phyloP scores from a whole-genome alignment of 306 rosid species.

The Lotus japonicus region DNA sequence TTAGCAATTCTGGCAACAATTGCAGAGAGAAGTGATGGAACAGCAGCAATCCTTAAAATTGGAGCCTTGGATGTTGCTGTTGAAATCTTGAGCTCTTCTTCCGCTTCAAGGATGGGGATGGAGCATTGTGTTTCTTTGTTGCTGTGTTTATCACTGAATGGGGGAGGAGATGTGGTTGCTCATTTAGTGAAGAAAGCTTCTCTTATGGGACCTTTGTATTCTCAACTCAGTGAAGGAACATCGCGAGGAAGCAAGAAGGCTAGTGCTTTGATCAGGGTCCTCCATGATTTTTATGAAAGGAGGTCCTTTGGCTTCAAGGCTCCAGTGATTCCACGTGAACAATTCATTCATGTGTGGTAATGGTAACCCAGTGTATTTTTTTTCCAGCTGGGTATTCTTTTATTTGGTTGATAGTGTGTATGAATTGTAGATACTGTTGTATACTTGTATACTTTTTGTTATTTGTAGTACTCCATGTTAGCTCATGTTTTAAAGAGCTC shows the following conservation, averaged over 20 bases:
- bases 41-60: slow-evolving; percentile 21
- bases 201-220: slow-evolving; percentile 65
- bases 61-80: slow-evolving; percentile 40
- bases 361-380: slow-evolving; percentile 33
- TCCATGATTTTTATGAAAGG: slow-evolving; percentile 59
- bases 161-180: slow-evolving; percentile 53
- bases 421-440: slow-evolving; percentile 30
- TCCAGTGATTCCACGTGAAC: slow-evolving; percentile 45
- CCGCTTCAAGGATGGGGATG: slow-evolving; percentile 50
- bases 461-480: slow-evolving; percentile 9
- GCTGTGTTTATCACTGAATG: slow-evolving; percentile 55
- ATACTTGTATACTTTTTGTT: background rate
- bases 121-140: slow-evolving; percentile 64
- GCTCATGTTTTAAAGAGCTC: slow-evolving; percentile 63
- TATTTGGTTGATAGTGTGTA: slow-evolving; percentile 20
- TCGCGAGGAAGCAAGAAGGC: slow-evolving; percentile 57
- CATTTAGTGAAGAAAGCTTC: slow-evolving; percentile 45
- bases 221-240: slow-evolving; percentile 56
- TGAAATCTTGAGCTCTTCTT: slow-evolving; percentile 41
- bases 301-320: slow-evolving; percentile 42
- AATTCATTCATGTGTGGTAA: slow-evolving; percentile 54
- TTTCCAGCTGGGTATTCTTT: slow-evolving; percentile 29
- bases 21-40: slow-evolving; percentile 60
- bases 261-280: slow-evolving; percentile 57
- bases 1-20: slow-evolving; percentile 58